Evolutionary conservation across 2,329 filamentous ascomycete genomes (phyloP), one percentile per base, ranked within the genome.

Genomic region (Exophiala mesophila): DNA sequence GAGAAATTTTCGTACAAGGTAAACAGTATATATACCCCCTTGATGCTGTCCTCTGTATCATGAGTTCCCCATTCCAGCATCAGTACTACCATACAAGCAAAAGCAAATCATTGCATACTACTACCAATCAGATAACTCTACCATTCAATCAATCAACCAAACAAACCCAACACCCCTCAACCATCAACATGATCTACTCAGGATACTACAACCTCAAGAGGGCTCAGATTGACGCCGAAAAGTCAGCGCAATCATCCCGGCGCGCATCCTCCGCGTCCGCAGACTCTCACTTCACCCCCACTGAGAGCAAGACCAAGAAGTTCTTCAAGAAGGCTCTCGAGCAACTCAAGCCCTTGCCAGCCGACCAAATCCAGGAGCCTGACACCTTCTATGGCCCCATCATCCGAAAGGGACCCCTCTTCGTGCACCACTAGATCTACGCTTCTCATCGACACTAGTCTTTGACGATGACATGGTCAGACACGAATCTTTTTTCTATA

Each of bases 161-260:
- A 23, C 32, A 39, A 36, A n/a, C 41, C 41, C 26, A 17, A 7
- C 41, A 19, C 10, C 17, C 20, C 34, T 29, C 37, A 18, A 41
- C 23, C 13, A 21, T 29, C 44, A 50, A 40, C 15, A 55, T 55
- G 53, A 45, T 43, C 26, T 48, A 53, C 43, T 36, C 45, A n/a
- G 50, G 44, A 19, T 54, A 51, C 38, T 47, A 50, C 41, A 50
- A 50, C 49, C 36, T 54, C 29, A 21, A 41, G 5, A 39, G 47
- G 30, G 50, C 44, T 20, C 36, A 47, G 30, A 21, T 39, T 8
- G 36, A 47, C 23, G 50, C 44, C 18, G 36, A 47, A 28, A 45
- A 52, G 43, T 30, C 41, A 30, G 36, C 29, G 13, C 28, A 37
- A 38, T 41, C 41, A 21, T 48, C 39, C 41, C 49, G 46, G 24